Evolutionary conservation across 768 basidiomycete species (phyloP), one percentile per base, ranked within the genome.

Genomic region (Leccinum subgranulosum): DNA sequence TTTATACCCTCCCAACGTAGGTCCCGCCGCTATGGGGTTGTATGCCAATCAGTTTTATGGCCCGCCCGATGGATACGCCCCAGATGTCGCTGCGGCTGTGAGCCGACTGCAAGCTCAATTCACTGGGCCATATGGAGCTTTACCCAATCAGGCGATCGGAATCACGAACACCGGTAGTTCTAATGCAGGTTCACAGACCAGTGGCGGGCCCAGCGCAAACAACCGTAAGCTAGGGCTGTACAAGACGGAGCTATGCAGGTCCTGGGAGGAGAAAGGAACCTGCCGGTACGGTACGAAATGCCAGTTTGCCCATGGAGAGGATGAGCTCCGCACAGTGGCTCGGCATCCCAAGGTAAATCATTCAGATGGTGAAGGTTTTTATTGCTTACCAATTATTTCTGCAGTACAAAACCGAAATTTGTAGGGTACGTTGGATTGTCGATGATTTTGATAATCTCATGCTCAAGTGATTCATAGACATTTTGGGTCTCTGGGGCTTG

Each of bases 401-500:
- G 19, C 66, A 90, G 91, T 94, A 94, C 75, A 95, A 95, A 75
- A 94, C 93, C 10, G 92, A 95, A 73, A 92, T 94, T 62, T 95
- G 92, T 72, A 85, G 92, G 77, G 90, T 92, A 66, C 62, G 85
- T 74, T 6, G 23, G 15, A 39, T 46, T 7, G 17, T 49, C 7
- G 8, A 45, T 41, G 8, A 15, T 27, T 31, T 51, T 52, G 29
- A 34, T 27, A 5, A 6, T 23, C 6, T 23, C 34, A 54, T 62
- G 34, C 57, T 62, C 57, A 62, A 49, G 66, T 33, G 6, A 27
- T 57, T 25, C 39, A 10, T 65, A 92, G 87, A 94, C 92, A 8
- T 94, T 94, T 79, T 94, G 92, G 90, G 88, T 94, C 12, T 93
- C 92, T 49, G 92, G 92, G 27, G 92, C 92, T 17, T 94, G 92